Base-by-base conservation (phyloP, 495 filamentous ascomycete genomes). In the Cairneyella variabilis region DNA sequence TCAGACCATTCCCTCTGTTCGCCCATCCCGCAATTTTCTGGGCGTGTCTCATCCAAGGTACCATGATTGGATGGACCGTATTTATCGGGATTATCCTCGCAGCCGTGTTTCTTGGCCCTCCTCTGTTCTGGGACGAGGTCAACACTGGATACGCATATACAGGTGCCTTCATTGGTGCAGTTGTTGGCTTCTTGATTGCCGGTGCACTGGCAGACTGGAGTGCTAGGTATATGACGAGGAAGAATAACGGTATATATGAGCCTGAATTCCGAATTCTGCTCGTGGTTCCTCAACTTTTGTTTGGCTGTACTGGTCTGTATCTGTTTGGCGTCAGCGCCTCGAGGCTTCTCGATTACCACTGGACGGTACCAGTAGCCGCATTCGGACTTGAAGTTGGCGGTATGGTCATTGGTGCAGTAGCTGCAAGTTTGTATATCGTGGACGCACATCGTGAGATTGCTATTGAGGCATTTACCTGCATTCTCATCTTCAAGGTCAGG, bases 51-150 rank as follows among this genome's bases (percentile, higher is more conserved):
- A 95, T 89, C 39, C 91, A 97, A 76, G 91, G 91, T 11, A 80
- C 88, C 1, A 76, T 96, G 53, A 95, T 97, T 56, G 91, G 91
- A 54, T 97, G 91, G 91, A 91, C 90, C 3, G 91, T 96, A 7
- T 85, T 97, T 63, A 93, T 97, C 47, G 91, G 91, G 42, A 87
- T 96, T 22, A 82, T 93, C 48, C 70, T 96, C 21, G 90, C 88
- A 8, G 83, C 82, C 47, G 84, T 96, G 51, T 92, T 95, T 69
- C 73, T 91, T 21, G 79, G 82, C 8, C 82, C 86, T 2, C 91
- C 91, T 0, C 74, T 91, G 22, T 91, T 79, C 76, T 96, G 92
- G 71, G 70, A 76, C 55, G 89, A 95, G 66, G 86, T 88, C 22
- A 65, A 91, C 51, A 88, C 86, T 2, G 91, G 91, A 10, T 97